These are phyloP conservation scores for Zoysia japonica DNA, from an alignment of 176 grass and related monocot genomes.

Conservation along the genomic window DNA sequence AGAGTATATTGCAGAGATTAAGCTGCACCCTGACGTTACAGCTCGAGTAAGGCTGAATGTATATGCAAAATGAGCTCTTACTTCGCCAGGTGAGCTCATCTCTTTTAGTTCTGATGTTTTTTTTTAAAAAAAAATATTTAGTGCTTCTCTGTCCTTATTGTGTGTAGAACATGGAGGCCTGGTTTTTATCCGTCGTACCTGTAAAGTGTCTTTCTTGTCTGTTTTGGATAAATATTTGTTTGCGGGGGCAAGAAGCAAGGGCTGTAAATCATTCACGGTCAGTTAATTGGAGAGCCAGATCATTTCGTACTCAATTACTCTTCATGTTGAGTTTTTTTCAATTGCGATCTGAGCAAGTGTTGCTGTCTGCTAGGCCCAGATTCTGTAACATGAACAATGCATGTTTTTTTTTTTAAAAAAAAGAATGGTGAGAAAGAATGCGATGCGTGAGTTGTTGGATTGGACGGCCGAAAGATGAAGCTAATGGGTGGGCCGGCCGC, in stretches of 20 bases:
- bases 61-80: conserved; percentile 57
- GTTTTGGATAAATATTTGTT: conserved; percentile 1
- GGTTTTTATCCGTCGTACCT: conserved; percentile 19
- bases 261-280: no score
- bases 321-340: no score
- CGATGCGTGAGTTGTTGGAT: background rate
- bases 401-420: background rate
- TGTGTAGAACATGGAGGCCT: background rate
- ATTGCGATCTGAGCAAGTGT: background rate
- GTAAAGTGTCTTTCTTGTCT: conserved; percentile 22
- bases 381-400: no score
- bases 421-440: background rate
- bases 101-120: conserved; percentile 1
- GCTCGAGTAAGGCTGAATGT: conserved; percentile 75
- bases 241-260: background rate
- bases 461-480: background rate
- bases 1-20: conserved; percentile 82
- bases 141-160: background rate
- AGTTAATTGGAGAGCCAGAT: no score
- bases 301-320: no score
- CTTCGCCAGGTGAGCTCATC: background rate
- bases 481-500: background rate
- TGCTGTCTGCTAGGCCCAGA: background rate
- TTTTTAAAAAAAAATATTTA: no score
- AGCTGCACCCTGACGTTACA: conserved; percentile 85